Percentiles rank a stretch among this genome's conserved stretches.
These are phyloP conservation scores for Bocquillonia castaneifolia DNA, from an alignment of 441 rosid genomes.

Conservation along the genomic window DNA sequence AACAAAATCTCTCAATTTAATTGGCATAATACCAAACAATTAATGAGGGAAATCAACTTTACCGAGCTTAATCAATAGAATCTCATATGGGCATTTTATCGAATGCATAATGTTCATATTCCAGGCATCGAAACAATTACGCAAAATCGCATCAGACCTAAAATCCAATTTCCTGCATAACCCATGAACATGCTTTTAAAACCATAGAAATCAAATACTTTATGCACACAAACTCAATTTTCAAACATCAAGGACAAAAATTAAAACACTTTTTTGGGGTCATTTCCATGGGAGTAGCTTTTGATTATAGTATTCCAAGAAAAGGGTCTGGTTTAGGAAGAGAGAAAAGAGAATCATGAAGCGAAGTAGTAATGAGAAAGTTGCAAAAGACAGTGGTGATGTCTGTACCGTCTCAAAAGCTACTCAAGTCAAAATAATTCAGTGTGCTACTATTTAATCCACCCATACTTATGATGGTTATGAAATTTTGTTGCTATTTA, in stretches of 20 bases:
- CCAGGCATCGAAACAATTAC: conserved; percentile 54
- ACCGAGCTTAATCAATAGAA: conserved; percentile 44
- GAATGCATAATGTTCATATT: conserved; percentile 38
- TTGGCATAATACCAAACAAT: conserved; percentile 56
- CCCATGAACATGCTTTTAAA: conserved; percentile 80
- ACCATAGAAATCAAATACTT: conserved; percentile 62
- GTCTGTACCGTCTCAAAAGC: no score
- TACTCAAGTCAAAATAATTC: no score
- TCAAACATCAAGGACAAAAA: conserved; percentile 56
- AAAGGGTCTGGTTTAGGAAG: no score
- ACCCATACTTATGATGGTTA: no score
- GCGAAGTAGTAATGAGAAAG: no score
- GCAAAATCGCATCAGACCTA: conserved; percentile 55
- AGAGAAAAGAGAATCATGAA: no score
- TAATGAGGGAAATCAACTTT: conserved; percentile 41
- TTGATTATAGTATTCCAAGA: conserved; percentile 76
- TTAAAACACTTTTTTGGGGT: conserved; percentile 43
- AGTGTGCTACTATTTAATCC: no score
- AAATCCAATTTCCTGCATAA: conserved; percentile 47
- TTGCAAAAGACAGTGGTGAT: no score
- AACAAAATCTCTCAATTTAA: conserved; percentile 42
- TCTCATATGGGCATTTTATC: conserved; percentile 36
- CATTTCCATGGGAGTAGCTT: conserved; percentile 66
- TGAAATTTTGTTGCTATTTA: no score
- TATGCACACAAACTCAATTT: conserved; percentile 48